Evolutionary conservation across 129 eudicot genomes (phyloP).

Genomic region (sunflower (Helianthus annuus)): DNA sequence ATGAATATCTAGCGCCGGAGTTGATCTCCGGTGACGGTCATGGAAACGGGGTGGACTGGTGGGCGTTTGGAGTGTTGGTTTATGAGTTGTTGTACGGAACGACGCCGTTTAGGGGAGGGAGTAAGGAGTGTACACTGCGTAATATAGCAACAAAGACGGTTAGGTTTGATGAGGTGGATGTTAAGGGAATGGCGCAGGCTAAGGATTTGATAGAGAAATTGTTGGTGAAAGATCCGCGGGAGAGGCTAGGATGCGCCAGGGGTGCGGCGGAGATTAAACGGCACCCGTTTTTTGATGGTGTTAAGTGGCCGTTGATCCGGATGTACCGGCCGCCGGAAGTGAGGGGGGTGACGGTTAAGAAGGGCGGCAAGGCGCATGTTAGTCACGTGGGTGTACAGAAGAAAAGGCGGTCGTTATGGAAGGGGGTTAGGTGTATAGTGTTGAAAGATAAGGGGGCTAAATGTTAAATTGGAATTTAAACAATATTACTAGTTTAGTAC

Average conservation of each 20-base stretch:
- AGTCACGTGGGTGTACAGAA: constrained; percentile 47
- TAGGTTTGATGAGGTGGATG: constrained; percentile 31
- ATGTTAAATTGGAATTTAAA: constrained; percentile 37
- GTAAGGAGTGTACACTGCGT: constrained; percentile 81
- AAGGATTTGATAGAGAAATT: constrained; percentile 73
- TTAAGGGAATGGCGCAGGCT: constrained; percentile 46
- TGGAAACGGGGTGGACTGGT: constrained; percentile 97
- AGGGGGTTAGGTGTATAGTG: constrained; percentile 42
- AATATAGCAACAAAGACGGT: constrained; percentile 63
- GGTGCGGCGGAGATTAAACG: constrained; percentile 96
- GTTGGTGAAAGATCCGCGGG: constrained; percentile 67
- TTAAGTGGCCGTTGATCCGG: constrained; percentile 92
- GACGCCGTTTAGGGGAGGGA: constrained; percentile 83
- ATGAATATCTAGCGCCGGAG: constrained; percentile 93
- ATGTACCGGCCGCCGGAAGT: constrained; percentile 83
- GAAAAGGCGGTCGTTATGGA: constrained; percentile 65
- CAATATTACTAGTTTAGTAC: constrained; percentile 53
- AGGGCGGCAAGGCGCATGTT: constrained; percentile 40
- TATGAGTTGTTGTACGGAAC: constrained; percentile 71
- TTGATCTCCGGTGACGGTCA: constrained; percentile 72
- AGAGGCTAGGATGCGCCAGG: constrained; percentile 75
- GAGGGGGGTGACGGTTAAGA: constrained; percentile 59
- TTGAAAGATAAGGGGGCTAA: constrained; percentile 56
- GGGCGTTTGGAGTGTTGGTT: constrained; percentile 93
- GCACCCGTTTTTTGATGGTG: constrained; percentile 83